A percentile compares a stretch with the other conserved stretches of the same genome.
These are phyloP conservation scores for Pseudogymnoascus sp. DNA, from an alignment of 2,329 filamentous ascomycete species.

Conservation along the genomic window DNA sequence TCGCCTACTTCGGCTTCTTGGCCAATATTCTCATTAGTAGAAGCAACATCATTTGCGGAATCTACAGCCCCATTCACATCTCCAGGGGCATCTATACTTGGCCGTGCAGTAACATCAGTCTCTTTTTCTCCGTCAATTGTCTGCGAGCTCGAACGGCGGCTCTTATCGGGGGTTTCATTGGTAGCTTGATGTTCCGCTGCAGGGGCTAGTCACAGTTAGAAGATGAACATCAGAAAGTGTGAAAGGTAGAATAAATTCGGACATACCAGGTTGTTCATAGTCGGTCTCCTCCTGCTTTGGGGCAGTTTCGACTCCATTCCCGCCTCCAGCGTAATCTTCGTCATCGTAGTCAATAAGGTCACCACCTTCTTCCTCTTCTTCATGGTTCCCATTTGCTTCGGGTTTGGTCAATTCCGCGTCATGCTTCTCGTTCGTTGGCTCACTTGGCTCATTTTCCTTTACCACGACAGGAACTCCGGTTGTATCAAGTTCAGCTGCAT, in stretches of 20 bases:
- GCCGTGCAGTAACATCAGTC: neutral
- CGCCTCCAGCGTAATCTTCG: conserved; percentile 25
- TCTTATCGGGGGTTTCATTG: conserved; percentile 18
- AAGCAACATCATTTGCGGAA: neutral
- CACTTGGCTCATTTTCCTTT: conserved; percentile 1
- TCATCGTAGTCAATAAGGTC: conserved; percentile 44
- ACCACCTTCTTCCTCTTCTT: conserved; percentile 25
- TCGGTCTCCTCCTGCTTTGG: conserved; percentile 15
- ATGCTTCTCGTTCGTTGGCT: neutral
- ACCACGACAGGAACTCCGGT: neutral
- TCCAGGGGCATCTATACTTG: neutral
- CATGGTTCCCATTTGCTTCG: neutral
- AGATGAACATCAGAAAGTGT: conserved; percentile 22
- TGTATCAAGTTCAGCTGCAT: conserved; percentile 8
- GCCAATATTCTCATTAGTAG: neutral
- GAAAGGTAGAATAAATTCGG: neutral
- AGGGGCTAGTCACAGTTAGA: conserved; percentile 20
- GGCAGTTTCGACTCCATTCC: neutral
- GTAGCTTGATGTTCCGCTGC: conserved; percentile 18
- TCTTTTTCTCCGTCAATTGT: conserved; percentile 4
- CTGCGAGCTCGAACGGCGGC: conserved; percentile 18
- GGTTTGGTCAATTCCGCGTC: neutral
- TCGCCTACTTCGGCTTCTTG: conserved; percentile 8
- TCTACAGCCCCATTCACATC: neutral
- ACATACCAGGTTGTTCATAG: conserved; percentile 14